phyloP scores from a whole-genome alignment of 768 basidiomycete species.

The Collybiopsis confluens region DNA sequence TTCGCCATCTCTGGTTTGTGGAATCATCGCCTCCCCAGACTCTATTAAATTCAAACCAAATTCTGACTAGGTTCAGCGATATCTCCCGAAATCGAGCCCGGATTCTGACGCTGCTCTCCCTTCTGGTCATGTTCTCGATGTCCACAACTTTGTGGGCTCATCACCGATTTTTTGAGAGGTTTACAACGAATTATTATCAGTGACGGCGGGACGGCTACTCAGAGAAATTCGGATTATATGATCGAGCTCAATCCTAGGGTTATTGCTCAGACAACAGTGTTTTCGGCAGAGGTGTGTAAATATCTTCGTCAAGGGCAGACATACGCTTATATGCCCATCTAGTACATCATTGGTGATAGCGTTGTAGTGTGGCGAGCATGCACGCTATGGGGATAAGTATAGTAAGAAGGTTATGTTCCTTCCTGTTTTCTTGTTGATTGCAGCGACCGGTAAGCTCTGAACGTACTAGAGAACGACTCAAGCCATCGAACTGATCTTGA shows the following conservation, averaged over 20 bases:
- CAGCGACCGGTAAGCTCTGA: not conserved
- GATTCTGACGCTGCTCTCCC: not conserved
- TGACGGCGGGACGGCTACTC: not conserved
- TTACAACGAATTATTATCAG: not conserved
- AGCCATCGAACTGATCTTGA: not conserved
- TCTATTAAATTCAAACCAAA: not conserved
- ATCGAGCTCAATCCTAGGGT: conserved; percentile 2
- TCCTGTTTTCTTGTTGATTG: not conserved
- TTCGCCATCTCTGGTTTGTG: not conserved
- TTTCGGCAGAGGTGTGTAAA: not conserved
- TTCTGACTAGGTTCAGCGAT: not conserved
- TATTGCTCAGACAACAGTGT: not conserved
- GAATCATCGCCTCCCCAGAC: not conserved
- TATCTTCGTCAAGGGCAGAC: not conserved
- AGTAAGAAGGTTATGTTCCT: not conserved
- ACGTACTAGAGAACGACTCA: not conserved
- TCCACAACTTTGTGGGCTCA: not conserved
- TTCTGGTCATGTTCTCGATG: not conserved
- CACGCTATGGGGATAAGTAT: not conserved
- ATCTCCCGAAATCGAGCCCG: not conserved
- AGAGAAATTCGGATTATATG: not conserved
- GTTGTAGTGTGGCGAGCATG: conserved; percentile 6
- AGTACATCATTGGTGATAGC: conserved; percentile 3
- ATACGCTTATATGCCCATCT: not conserved
- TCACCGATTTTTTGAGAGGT: not conserved